phyloP scores from a whole-genome alignment of 1,284 basidiomycete species.

The Fomitopsis schrenkii region DNA sequence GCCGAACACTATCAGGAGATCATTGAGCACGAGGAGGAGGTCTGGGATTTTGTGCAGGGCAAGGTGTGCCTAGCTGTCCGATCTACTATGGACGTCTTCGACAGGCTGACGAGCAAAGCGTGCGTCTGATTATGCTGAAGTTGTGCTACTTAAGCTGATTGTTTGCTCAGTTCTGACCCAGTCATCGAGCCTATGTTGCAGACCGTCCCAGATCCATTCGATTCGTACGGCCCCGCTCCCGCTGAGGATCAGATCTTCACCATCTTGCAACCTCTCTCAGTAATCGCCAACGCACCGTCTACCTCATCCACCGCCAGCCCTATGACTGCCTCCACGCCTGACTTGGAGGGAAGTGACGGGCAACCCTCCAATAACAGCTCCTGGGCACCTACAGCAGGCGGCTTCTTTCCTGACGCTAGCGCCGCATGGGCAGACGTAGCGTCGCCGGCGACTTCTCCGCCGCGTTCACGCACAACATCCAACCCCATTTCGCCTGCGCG shows the following conservation, averaged over 20 bases:
- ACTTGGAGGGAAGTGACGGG: constrained; percentile 31
- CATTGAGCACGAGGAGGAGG: constrained; percentile 88
- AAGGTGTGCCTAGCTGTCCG: constrained; percentile 80
- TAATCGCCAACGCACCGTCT: constrained; percentile 52
- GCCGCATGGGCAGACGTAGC: constrained; percentile 33
- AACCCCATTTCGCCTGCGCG: constrained; percentile 41
- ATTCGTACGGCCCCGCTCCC: constrained; percentile 85
- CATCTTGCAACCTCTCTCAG: constrained; percentile 81
- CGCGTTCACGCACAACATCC: constrained; percentile 28
- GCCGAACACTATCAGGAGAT: constrained; percentile 83
- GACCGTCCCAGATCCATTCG: constrained; percentile 89
- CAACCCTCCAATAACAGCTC: constrained; percentile 23
- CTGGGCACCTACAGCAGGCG: constrained; percentile 24
- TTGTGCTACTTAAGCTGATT: neutral
- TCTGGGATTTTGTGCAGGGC: constrained; percentile 86
- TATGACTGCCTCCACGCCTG: constrained; percentile 36
- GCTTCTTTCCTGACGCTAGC: constrained; percentile 28
- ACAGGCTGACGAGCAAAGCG: constrained; percentile 86
- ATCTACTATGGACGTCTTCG: constrained; percentile 79
- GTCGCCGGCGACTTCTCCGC: constrained; percentile 28
- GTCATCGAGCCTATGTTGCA: constrained; percentile 89
- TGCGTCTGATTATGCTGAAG: constrained; percentile 35
- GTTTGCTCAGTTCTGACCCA: constrained; percentile 73
- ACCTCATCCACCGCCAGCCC: constrained; percentile 31
- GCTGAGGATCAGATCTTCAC: constrained; percentile 91